A percentile compares a stretch with the other conserved stretches of the same genome.
These are phyloP conservation scores for Solanum chmielewskii DNA, from an alignment of 257 asterid species.

Conservation along the genomic window DNA sequence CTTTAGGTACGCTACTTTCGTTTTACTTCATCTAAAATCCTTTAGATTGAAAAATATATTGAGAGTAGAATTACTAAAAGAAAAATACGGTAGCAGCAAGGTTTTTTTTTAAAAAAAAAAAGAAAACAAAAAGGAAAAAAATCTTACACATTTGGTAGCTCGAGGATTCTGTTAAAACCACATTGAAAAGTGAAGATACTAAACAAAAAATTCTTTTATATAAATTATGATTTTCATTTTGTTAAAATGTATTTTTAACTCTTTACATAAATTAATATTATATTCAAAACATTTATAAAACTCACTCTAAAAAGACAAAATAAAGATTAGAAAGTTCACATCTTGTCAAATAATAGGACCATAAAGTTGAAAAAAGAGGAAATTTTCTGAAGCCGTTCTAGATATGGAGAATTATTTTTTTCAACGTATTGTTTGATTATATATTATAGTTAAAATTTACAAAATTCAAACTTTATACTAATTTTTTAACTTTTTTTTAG, in stretches of 20 bases:
- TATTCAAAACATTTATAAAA: neutral
- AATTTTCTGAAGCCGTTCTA: neutral
- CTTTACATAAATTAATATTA: neutral
- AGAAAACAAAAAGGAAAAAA: neutral
- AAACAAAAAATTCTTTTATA: neutral
- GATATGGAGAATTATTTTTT: neutral
- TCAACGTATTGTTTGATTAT: neutral
- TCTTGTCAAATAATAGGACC: neutral
- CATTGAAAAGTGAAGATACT: neutral
- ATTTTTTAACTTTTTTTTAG: neutral
- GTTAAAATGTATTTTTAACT: neutral
- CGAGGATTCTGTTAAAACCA: neutral
- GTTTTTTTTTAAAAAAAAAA: neutral
- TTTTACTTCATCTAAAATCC: neutral
- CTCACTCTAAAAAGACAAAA: neutral
- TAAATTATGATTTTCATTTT: neutral
- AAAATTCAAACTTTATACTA: neutral
- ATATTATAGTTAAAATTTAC: neutral
- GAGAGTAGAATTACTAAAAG: neutral
- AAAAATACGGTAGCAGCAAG: neutral
- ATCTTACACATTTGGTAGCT: neutral
- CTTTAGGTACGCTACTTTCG: rapidly evolving
- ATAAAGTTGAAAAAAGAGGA: neutral
- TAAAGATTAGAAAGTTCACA: neutral
- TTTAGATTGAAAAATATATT: neutral